phyloP scores from a whole-genome alignment of 768 basidiomycete genomes.

The Termitomyces eurrhizus region DNA sequence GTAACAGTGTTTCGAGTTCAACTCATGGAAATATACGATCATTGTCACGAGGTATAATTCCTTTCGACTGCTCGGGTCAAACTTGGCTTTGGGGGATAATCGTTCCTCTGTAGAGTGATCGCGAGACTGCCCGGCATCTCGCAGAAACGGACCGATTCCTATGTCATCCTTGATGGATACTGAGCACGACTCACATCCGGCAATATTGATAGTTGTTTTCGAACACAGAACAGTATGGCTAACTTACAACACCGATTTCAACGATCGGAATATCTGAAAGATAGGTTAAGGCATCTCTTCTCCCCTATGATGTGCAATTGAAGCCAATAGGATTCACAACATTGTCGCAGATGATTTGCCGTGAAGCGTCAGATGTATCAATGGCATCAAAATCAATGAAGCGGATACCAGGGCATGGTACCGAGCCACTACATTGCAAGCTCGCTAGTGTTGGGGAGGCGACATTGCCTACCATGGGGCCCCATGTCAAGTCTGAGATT shows the following conservation, averaged over 20 bases:
- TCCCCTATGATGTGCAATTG: slow-evolving; percentile 16
- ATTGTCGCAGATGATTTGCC: slow-evolving; percentile 19
- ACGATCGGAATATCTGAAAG: neutral
- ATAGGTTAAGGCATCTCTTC: neutral
- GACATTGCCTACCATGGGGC: slow-evolving; percentile 22
- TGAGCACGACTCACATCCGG: neutral
- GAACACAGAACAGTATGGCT: neutral
- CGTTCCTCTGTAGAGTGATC: neutral
- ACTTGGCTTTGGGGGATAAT: neutral
- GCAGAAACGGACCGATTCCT: neutral
- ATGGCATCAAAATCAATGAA: slow-evolving; percentile 20
- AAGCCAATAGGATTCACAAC: slow-evolving; percentile 22
- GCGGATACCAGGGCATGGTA: slow-evolving; percentile 23
- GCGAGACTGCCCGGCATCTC: neutral
- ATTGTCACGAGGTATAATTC: neutral
- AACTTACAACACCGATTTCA: neutral
- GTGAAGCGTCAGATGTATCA: slow-evolving; percentile 9
- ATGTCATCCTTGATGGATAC: neutral
- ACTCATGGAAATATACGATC: neutral
- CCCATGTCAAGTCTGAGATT: slow-evolving; percentile 29
- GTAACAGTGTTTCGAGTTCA: too few species aligned
- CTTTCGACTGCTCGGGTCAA: neutral
- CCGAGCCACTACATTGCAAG: slow-evolving; percentile 29
- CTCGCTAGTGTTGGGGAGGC: slow-evolving; percentile 19
- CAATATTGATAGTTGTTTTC: neutral